Evolutionary conservation across 2,329 filamentous ascomycete genomes (phyloP).

Genomic region (Elsinoe arachidis): DNA sequence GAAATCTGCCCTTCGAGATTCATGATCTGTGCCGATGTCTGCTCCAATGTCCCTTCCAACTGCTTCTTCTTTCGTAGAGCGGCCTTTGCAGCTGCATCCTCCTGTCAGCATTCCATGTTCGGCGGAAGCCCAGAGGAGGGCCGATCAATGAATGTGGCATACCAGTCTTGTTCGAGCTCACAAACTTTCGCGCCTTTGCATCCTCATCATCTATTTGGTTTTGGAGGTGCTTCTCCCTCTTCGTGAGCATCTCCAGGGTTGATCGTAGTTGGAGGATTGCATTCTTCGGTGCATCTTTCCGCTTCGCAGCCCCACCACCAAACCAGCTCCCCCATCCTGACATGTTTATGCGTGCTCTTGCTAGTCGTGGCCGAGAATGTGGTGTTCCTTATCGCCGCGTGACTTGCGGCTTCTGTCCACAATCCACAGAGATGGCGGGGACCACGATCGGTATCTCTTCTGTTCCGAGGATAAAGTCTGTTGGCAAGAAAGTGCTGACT

Average conservation of each 20-base stretch:
- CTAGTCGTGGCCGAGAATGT: not conserved
- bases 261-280: conserved; percentile 80
- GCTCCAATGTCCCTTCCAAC: conserved; percentile 83
- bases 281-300: conserved; percentile 92
- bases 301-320: conserved; percentile 67
- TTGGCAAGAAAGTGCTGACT: too few species aligned
- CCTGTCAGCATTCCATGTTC: conserved; percentile 9
- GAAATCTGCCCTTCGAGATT: conserved; percentile 94
- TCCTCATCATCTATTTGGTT: conserved; percentile 92
- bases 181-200: conserved; percentile 76
- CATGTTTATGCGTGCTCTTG: conserved; percentile 33
- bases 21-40: conserved; percentile 80
- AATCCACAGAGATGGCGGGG: too few species aligned
- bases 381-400: not conserved
- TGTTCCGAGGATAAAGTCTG: too few species aligned
- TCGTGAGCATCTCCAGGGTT: conserved; percentile 95
- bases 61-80: conserved; percentile 91
- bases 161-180: conserved; percentile 86
- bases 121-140: not conserved
- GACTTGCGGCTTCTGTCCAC: too few species aligned
- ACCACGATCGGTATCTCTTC: too few species aligned
- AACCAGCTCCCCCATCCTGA: conserved; percentile 69
- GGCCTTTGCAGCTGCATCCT: conserved; percentile 68
- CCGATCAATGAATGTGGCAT: conserved; percentile 29
- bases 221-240: conserved; percentile 85